phyloP scores from a whole-genome alignment of 176 grass and related monocot genomes.

The Thalia dealbata region DNA sequence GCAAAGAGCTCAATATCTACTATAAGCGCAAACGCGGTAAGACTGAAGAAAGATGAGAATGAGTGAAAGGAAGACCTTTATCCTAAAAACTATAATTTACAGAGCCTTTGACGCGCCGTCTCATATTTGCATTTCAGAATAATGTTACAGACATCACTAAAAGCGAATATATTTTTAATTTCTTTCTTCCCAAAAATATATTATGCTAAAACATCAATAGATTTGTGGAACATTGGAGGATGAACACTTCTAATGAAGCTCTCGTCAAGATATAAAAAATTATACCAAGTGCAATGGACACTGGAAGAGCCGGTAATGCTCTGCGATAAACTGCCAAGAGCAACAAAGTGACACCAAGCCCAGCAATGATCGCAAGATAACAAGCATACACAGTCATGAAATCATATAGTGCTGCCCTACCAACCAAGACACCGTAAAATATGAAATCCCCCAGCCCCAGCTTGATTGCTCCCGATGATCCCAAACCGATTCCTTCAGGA shows the following conservation, averaged over 20 bases:
- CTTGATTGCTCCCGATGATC: constrained; percentile 75
- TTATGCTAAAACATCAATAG: constrained; percentile 79
- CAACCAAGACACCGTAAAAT: constrained; percentile 88
- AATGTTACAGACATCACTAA: not conserved
- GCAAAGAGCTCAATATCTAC: not conserved
- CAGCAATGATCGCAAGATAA: constrained; percentile 17
- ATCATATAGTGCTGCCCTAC: constrained; percentile 77
- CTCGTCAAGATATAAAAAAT: constrained; percentile 83
- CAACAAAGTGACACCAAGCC: constrained; percentile 11
- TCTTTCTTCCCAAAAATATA: not conserved
- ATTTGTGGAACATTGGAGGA: constrained; percentile 55
- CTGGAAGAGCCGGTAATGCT: constrained; percentile 16
- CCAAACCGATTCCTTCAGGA: constrained; percentile 59
- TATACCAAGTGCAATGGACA: constrained; percentile 36
- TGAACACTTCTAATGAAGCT: constrained; percentile 13
- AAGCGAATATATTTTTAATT: not conserved
- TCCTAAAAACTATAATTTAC: not conserved
- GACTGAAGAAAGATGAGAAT: not conserved
- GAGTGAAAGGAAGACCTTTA: not conserved
- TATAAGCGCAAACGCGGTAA: not conserved
- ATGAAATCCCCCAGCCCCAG: constrained; percentile 93
- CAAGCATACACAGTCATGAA: constrained; percentile 78
- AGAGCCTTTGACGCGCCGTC: not conserved
- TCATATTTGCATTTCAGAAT: not conserved
- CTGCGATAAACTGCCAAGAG: constrained; percentile 20